Evolutionary conservation across 164 flowering plant species (phyloP), one percentile per base, ranked within the genome.

Genomic region (Nymphaea colorata): DNA sequence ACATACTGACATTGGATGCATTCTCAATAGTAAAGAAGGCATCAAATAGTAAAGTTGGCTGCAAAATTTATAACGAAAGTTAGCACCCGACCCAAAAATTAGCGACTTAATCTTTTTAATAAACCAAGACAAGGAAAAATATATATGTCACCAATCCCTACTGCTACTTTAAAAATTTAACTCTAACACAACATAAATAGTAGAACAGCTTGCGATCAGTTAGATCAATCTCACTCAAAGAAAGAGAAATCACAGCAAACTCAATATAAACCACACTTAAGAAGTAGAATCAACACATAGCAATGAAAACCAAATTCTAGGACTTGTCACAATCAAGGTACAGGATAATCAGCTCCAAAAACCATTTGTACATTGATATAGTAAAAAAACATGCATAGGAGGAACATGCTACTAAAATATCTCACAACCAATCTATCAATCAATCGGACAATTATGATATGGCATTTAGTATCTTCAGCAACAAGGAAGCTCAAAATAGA

Each of bases 21-120:
- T 89, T 93, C 74, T 91, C 89, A 18, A 91, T 93, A 43, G 98
- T 89, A 85, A 91, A 73, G 41, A 93, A 80, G 64, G 86, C 81
- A 71, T 93, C 94, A 75, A 93, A 91, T 41, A 92, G 93, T 51
- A 88, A 78, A 68, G 70, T 64, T 10, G 65, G 61, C 14, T 68
- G 61, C 41, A 66, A 86, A 8, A 15, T 10, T 10, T 8, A 51
- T 8, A 8, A 51, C 14, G 14, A 51, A 8, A 15, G 14, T 94
- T 85, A 87, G 51, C 75, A 67, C 67, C 11, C 7, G 60, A 64
- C 60, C 66, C 43, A 66, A 47, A 63, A 55, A 66, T 25, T 14
- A 44, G 11, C 43, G 43, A 25, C 36, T 18, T 15, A 51, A 68
- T 8, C 36, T 8, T 43, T 18, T 4, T 61, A 51, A 3, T 18